Evolutionary conservation across 176 grass and related monocot genomes (phyloP).

Genomic region (Musa itinerans): DNA sequence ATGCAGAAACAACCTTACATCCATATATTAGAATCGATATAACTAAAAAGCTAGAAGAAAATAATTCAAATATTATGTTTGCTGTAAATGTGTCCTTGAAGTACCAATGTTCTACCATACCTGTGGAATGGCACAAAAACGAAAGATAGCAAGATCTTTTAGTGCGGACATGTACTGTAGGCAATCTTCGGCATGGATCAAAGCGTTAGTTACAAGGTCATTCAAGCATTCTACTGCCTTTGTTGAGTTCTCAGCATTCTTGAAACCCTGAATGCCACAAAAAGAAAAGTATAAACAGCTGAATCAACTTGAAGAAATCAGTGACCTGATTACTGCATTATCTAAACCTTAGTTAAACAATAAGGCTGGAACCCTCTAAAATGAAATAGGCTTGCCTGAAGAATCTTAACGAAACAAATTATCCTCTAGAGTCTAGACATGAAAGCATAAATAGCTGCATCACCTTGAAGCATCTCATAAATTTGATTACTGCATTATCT

Average conservation of each 20-base stretch:
- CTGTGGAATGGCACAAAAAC: conserved; percentile 95
- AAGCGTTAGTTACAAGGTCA: conserved; percentile 84
- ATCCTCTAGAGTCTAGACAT: too few relatives aligned
- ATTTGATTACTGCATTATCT: too few relatives aligned
- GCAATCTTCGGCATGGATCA: conserved; percentile 70
- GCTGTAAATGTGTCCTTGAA: too few relatives aligned
- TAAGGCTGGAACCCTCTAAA: too few relatives aligned
- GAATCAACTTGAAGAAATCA: background rate
- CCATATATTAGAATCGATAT: too few relatives aligned
- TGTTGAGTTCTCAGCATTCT: conserved; percentile 64
- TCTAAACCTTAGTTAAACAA: background rate
- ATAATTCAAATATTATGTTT: too few relatives aligned
- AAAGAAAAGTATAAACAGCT: background rate
- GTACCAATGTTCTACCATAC: conserved; percentile 16
- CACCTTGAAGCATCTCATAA: too few relatives aligned
- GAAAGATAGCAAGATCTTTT: conserved; percentile 70
- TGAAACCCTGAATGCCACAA: conserved; percentile 56
- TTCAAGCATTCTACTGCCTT: conserved; percentile 90
- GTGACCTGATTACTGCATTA: background rate
- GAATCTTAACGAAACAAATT: too few relatives aligned
- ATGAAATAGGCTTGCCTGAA: too few relatives aligned
- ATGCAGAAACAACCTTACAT: too few relatives aligned
- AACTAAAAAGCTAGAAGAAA: too few relatives aligned
- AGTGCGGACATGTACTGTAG: conserved; percentile 71
- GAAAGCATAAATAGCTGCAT: too few relatives aligned